Percentiles rank a stretch among this genome's conserved stretches.
Conservation (phyloP, 441 rosid genomes). For the Euphorbia corollata region DNA sequence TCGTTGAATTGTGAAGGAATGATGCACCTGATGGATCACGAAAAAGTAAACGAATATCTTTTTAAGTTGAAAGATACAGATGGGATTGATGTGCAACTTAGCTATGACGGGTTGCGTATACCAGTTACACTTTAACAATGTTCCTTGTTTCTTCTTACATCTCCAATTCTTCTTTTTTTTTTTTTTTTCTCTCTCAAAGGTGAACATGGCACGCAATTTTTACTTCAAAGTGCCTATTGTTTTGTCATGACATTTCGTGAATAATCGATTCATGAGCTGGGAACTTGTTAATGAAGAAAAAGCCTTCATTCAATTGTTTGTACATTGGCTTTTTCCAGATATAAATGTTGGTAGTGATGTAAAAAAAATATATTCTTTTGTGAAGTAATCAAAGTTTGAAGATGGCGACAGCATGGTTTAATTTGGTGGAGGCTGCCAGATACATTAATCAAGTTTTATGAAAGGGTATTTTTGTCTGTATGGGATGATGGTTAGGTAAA, state of each 20-base stretch:
- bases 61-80: conserved; percentile 50
- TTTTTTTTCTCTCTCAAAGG: conserved; percentile 8
- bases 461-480: conserved; percentile 1
- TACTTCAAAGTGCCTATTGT: neutral
- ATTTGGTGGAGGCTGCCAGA: neutral
- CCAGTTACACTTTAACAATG: conserved; percentile 49
- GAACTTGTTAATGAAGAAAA: conserved; percentile 10
- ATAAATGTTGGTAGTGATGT: neutral
- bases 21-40: conserved; percentile 99
- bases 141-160: neutral
- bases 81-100: conserved; percentile 62
- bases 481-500: neutral
- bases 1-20: conserved; percentile 40
- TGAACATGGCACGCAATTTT: neutral
- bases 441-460: neutral
- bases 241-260: conserved; percentile 1
- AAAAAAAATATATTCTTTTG: neutral
- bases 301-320: conserved; percentile 8
- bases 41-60: conserved; percentile 49
- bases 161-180: neutral
- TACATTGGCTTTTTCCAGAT: neutral
- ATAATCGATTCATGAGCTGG: conserved; percentile 3
- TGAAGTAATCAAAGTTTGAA: neutral
- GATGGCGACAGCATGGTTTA: neutral
- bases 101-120: conserved; percentile 75